Evolutionary conservation across 2,329 filamentous ascomycete species (phyloP), one percentile per base, ranked within the genome.

Genomic region (Phaeomoniella chlamydospora): DNA sequence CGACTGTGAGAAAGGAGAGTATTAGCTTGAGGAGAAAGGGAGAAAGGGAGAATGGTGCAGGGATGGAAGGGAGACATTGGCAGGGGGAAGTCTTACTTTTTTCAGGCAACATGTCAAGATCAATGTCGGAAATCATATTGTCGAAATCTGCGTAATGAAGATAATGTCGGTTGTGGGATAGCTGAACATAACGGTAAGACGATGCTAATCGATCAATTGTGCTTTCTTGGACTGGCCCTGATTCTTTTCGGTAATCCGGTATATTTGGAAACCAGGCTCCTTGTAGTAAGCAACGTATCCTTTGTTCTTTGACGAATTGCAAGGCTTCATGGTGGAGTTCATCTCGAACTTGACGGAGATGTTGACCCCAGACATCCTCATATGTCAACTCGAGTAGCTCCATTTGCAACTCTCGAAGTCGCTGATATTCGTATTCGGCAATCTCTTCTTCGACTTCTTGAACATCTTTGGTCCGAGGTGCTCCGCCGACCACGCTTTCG

Each of bases 231-330:
- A 41, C 59, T 42, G 52, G 54, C 36, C 56, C 66, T 48, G 46
- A 60, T 44, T 65, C 72, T 52, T 51, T 57, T 49, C 55, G 62
- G 45, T 59, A 69, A 56, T 56, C 68, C 59, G 53, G 62, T 55
- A 61, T 55, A 33, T 62, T 59, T 3, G 72, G 67, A 45, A 96
- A 98, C 90, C 90, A 98, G 6, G 81, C 77, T 4, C 90, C 90
- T 45, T 84, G 72, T 3, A 96, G 70, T 29, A 98, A 65, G 52
- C 87, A 94, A 37, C 90, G 73, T 41, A 96, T 82, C 26, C 90
- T 77, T 57, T 98, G 90, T 60, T 98, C 90, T 58, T 94, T 94
- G 58, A 96, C 83, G 51, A 98, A 98, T 50, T 94, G 84, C 37
- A 94, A 62, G 9, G 88, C 86, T 57, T 98, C 90, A 49, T 88